Evolutionary conservation across 2,329 filamentous ascomycete species (phyloP).

Genomic region (Apiospora sp.): DNA sequence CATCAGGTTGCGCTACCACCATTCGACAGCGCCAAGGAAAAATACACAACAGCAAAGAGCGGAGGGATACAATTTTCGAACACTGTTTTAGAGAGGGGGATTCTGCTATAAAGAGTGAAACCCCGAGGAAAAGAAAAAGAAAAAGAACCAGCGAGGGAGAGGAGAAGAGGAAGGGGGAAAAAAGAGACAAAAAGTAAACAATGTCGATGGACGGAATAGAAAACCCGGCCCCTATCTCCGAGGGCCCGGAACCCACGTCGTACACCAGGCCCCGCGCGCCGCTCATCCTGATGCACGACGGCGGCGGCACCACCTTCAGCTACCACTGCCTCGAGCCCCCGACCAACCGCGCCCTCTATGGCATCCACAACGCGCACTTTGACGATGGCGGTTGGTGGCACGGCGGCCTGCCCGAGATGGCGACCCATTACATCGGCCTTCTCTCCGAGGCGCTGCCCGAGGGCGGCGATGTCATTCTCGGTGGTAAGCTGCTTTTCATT

Average conservation of each 20-base stretch:
- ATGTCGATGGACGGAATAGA: slow-evolving; percentile 40
- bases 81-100: background rate
- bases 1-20: background rate
- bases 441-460: slow-evolving; percentile 50
- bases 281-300: slow-evolving; percentile 66
- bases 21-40: background rate
- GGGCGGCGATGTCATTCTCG: slow-evolving; percentile 54
- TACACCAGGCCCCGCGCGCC: slow-evolving; percentile 45
- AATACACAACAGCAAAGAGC: background rate
- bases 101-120: background rate
- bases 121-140: background rate
- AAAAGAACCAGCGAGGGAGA: background rate
- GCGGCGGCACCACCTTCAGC: slow-evolving; percentile 65
- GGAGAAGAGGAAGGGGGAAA: background rate
- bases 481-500: slow-evolving; percentile 43
- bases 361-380: slow-evolving; percentile 63
- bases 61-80: background rate
- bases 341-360: slow-evolving; percentile 59
- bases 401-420: slow-evolving; percentile 64
- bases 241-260: slow-evolving; percentile 31
- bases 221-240: slow-evolving; percentile 41
- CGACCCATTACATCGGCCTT: slow-evolving; percentile 54
- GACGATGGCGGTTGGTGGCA: slow-evolving; percentile 54
- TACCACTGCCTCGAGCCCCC: slow-evolving; percentile 60
- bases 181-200: background rate